Evolutionary conservation across 495 filamentous ascomycete species (phyloP).

Genomic region (Choiromyces venosus): DNA sequence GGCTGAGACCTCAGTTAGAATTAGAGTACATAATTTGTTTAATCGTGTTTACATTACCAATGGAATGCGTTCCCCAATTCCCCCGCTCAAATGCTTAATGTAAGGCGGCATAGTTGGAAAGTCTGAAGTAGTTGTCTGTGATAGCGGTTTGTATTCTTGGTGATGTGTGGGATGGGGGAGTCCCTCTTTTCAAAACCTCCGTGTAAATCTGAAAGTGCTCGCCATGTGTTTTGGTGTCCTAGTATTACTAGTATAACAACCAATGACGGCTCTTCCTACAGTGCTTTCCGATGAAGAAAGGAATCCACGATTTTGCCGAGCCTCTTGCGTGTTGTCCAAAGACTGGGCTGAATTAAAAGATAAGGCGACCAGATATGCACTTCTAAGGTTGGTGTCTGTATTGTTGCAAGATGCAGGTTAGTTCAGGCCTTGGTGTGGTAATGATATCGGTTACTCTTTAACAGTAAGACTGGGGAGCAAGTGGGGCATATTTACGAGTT

Average conservation of each 20-base stretch:
- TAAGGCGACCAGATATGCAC: neutral
- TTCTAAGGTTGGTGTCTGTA: neutral
- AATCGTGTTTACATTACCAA: neutral
- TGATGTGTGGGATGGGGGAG: neutral
- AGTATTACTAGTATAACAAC: neutral
- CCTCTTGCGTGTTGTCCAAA: no score
- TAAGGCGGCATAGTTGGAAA: neutral
- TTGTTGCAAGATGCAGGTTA: neutral
- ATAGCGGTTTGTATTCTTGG: no score
- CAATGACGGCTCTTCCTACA: neutral
- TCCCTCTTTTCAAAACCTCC: no score
- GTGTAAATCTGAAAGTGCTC: no score
- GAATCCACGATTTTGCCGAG: neutral
- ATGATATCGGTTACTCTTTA: neutral
- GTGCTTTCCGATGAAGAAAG: neutral
- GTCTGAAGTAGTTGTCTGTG: neutral
- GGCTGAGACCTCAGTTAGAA: no score
- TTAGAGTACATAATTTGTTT: neutral
- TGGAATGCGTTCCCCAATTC: neutral
- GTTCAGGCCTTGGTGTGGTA: neutral
- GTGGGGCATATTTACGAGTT: neutral
- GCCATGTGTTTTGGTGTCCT: no score
- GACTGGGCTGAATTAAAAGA: neutral
- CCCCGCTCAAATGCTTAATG: neutral
- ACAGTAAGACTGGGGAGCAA: neutral